A percentile compares a stretch with the other conserved stretches of the same genome.
These are phyloP conservation scores for Pseudophaeomoniella oleicola DNA, from an alignment of 2,329 filamentous ascomycete genomes.

Conservation along the genomic window DNA sequence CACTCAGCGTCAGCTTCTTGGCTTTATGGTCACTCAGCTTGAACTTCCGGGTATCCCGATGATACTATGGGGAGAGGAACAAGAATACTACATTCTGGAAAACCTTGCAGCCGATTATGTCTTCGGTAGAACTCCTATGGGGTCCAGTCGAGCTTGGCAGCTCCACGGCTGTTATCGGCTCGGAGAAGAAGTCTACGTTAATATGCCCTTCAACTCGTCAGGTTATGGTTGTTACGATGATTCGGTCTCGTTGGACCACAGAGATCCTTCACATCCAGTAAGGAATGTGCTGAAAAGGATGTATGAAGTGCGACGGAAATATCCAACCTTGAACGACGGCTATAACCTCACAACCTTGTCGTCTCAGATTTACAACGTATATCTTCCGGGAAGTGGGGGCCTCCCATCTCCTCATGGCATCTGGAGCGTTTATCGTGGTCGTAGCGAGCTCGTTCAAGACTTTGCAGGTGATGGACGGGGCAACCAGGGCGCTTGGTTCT, in stretches of 20 bases:
- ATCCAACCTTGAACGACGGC: conserved; percentile 37
- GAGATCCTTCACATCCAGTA: conserved; percentile 37
- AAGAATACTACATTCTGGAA: conserved; percentile 39
- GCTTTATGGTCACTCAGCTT: conserved; percentile 34
- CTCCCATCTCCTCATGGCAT: conserved; percentile 32
- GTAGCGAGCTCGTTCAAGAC: conserved; percentile 27
- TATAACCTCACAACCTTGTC: conserved; percentile 31
- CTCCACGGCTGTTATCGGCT: conserved; percentile 41
- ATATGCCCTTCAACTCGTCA: conserved; percentile 34
- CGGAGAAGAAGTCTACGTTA: conserved; percentile 31
- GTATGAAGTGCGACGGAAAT: conserved; percentile 34
- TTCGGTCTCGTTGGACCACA: conserved; percentile 34
- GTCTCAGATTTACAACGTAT: conserved; percentile 28
- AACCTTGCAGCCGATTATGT: conserved; percentile 42
- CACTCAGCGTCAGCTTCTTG: conserved; percentile 33
- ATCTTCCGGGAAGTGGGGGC: conserved; percentile 27
- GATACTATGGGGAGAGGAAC: conserved; percentile 41
- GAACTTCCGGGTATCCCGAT: conserved; percentile 37
- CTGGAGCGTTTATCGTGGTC: conserved; percentile 34
- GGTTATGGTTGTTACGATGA: conserved; percentile 35
- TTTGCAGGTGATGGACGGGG: conserved; percentile 18
- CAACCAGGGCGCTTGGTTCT: conserved; percentile 17
- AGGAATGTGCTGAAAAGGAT: conserved; percentile 37
- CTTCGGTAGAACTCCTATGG: conserved; percentile 34
- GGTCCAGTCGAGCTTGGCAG: conserved; percentile 38